Evolutionary conservation across 2,329 filamentous ascomycete genomes (phyloP), one percentile per base, ranked within the genome.

Genomic region (Nothomitra cinnamomea): DNA sequence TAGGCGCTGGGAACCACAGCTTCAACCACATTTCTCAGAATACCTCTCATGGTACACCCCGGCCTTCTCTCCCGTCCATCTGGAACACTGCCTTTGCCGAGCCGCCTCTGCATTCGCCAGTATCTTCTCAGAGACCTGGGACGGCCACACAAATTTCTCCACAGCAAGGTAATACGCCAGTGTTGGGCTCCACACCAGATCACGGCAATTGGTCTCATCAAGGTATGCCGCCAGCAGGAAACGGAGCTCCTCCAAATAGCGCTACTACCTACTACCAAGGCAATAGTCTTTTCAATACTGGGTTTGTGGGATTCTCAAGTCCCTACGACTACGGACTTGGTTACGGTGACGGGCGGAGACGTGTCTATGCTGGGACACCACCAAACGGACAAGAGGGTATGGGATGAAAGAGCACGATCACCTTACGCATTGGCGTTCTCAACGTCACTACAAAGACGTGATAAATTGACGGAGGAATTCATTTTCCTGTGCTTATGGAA

Each of bases 51-150:
- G 24, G 45, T n/a, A 52, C 50, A 12, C 50, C 50, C 1, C 35
- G 50, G 15, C 50, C 50, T 2, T 3, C 36, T 22, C 40, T 52
- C n/a, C 50, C 50, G 12, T 41, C 36, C 32, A 52, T 52, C 17
- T 52, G 50, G 50, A 52, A 52, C 36, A 52, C 36, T 22, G 36
- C 50, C n/a, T 52, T 52, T 21, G 40, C 50, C 3, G 25, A 41
- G 25, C 50, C 35, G 21, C 50, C 45, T 6, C 32, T 28, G 3
- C 45, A 49, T 5, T 49, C 45, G 19, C 45, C 45, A 17, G 24
- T 49, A 3, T 49, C 45, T 19, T 24, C 45, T 17, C 45, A 49
- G 24, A 49, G 45, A 35, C 45, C 45, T 4, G 45, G 21, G n/a
- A 49, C 45, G 4, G 24, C 45, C 1, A 49, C 13, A 35, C 45